Percentiles rank a stretch among this genome's conserved stretches.
These are phyloP conservation scores for Microstroma glucosiphilum DNA, from an alignment of 1,284 basidiomycete species.

Conservation along the genomic window DNA sequence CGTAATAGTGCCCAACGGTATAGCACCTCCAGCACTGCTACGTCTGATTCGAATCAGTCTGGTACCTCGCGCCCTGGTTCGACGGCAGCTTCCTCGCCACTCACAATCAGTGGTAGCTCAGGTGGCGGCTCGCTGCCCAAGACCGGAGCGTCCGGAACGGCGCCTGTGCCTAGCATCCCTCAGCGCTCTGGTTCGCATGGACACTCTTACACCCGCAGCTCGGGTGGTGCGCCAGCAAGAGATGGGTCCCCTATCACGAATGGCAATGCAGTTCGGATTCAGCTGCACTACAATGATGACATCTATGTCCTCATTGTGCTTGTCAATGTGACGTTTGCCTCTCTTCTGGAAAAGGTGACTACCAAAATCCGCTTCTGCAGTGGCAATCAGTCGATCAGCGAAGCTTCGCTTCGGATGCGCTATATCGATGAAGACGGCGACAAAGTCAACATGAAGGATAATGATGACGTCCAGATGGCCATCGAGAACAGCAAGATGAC, in stretches of 20 bases:
- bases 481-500: constrained; percentile 24
- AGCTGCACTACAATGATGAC: constrained; percentile 77
- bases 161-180: constrained; percentile 2
- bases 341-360: constrained; percentile 79
- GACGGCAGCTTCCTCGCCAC: constrained; percentile 36
- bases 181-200: background rate
- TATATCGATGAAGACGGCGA: constrained; percentile 49
- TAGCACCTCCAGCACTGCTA: constrained; percentile 30
- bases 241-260: background rate
- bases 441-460: constrained; percentile 39
- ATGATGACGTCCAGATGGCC: constrained; percentile 48
- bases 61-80: constrained; percentile 28
- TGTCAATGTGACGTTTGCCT: constrained; percentile 66
- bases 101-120: constrained; percentile 15
- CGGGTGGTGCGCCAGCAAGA: background rate
- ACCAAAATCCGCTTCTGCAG: constrained; percentile 67
- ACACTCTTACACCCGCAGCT: background rate
- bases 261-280: constrained; percentile 42
- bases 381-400: background rate
- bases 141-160: background rate
- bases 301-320: constrained; percentile 86
- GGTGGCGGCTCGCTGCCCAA: constrained; percentile 2
- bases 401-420: constrained; percentile 18
- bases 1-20: constrained; percentile 21
- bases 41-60: constrained; percentile 29